A percentile compares a stretch with the other conserved stretches of the same genome.
These are phyloP conservation scores for Agaricus subrufescens DNA, from an alignment of 768 basidiomycete genomes.

Conservation along the genomic window DNA sequence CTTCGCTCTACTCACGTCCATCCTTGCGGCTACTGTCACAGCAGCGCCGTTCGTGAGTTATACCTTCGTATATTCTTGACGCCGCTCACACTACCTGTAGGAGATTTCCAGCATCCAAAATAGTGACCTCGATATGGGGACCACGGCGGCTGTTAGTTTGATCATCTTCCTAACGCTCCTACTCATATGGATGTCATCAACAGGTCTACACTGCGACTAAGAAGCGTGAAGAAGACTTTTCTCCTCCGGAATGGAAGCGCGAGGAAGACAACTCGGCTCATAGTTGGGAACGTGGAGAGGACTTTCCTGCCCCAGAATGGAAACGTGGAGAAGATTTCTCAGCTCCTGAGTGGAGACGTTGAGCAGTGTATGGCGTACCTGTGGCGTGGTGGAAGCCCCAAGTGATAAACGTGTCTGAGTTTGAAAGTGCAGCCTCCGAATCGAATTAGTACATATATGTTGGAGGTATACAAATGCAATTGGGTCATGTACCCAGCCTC, in stretches of 20 bases:
- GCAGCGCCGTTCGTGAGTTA: slow-evolving; percentile 1
- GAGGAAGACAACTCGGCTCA: no score
- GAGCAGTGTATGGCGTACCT: no score
- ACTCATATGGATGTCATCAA: neutral
- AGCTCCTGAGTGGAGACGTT: neutral
- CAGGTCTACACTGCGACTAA: no score
- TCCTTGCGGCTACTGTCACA: neutral
- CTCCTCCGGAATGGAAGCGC: neutral
- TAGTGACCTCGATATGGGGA: neutral
- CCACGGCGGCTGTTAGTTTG: neutral
- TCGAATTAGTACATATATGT: no score
- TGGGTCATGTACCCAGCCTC: no score
- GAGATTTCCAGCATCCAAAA: neutral
- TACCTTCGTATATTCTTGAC: neutral
- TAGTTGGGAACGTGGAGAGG: neutral
- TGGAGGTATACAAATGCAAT: no score
- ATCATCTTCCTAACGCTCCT: neutral
- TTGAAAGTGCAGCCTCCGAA: no score
- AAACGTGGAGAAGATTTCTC: neutral
- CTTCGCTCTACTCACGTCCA: neutral
- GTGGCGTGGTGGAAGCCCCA: no score
- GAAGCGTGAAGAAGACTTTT: no score
- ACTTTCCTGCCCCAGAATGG: neutral
- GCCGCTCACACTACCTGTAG: neutral
- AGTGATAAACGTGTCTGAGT: no score